Percentiles rank a stretch among this genome's conserved stretches.
phyloP scores from a whole-genome alignment of 176 grass and related monocot species.

The Eragrostis curvula region DNA sequence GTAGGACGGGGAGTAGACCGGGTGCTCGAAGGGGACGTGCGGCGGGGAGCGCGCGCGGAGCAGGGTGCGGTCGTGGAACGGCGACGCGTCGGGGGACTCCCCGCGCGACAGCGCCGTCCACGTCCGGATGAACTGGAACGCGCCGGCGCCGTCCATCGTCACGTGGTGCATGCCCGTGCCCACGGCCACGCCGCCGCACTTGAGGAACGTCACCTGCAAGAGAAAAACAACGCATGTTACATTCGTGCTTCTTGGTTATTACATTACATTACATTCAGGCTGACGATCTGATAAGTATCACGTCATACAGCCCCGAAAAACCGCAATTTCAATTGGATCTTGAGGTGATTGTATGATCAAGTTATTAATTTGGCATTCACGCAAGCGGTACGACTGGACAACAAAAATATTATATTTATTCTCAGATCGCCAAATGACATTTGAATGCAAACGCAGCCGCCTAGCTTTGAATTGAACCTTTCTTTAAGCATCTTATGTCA shows the following conservation, averaged over 20 bases:
- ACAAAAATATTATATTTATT: no score
- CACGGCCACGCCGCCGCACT: constrained; percentile 72
- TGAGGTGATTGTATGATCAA: no score
- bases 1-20: constrained; percentile 58
- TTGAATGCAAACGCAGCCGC: not conserved
- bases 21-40: constrained; percentile 61
- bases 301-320: not conserved
- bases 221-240: not conserved
- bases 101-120: constrained; percentile 62
- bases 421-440: not conserved
- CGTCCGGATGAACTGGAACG: constrained; percentile 71
- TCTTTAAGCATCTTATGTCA: not conserved
- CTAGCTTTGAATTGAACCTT: not conserved
- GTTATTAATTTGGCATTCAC: not conserved
- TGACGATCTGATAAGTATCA: not conserved
- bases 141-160: constrained; percentile 59
- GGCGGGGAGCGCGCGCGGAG: constrained; percentile 69
- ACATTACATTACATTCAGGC: not conserved
- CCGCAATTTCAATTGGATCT: not conserved
- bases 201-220: constrained; percentile 71
- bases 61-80: constrained; percentile 65
- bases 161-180: constrained; percentile 79
- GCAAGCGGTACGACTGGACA: no score
- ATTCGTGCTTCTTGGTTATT: not conserved
- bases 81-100: not conserved